phyloP scores from a whole-genome alignment of 345 rosid species.

The Balakata baccata region DNA sequence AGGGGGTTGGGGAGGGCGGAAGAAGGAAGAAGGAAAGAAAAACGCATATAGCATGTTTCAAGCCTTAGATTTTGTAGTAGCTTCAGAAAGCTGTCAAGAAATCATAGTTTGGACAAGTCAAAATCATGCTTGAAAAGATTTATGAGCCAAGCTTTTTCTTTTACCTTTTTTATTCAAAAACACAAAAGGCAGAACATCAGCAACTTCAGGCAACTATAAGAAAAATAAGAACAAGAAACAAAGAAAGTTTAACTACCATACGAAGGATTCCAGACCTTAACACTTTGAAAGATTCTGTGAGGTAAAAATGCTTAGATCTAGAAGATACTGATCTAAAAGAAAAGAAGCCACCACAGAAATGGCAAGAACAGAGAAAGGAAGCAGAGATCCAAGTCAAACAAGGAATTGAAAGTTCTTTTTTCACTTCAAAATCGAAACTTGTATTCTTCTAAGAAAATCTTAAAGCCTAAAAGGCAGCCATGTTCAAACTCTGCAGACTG shows the following conservation, averaged over 20 bases:
- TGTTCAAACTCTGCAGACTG: not conserved
- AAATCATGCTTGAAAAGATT: not conserved
- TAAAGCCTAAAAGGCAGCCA: not conserved
- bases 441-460: not conserved
- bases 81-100: slow-evolving; percentile 4
- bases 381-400: slow-evolving; percentile 8
- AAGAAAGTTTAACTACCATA: not conserved
- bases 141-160: not conserved
- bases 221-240: not conserved
- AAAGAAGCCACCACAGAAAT: not conserved
- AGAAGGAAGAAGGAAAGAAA: not conserved
- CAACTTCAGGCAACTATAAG: not conserved
- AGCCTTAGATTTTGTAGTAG: not conserved
- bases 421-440: not conserved
- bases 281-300: not conserved
- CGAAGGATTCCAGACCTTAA: not conserved
- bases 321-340: not conserved
- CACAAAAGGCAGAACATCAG: not conserved
- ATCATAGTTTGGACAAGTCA: not conserved
- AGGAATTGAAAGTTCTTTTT: not conserved
- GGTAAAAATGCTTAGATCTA: slow-evolving; percentile 17
- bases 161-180: not conserved
- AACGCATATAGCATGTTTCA: not conserved
- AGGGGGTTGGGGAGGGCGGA: too few relatives aligned
- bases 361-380: not conserved